Evolutionary conservation across 257 asterid species (phyloP).

Genomic region (Lycium barbarum): DNA sequence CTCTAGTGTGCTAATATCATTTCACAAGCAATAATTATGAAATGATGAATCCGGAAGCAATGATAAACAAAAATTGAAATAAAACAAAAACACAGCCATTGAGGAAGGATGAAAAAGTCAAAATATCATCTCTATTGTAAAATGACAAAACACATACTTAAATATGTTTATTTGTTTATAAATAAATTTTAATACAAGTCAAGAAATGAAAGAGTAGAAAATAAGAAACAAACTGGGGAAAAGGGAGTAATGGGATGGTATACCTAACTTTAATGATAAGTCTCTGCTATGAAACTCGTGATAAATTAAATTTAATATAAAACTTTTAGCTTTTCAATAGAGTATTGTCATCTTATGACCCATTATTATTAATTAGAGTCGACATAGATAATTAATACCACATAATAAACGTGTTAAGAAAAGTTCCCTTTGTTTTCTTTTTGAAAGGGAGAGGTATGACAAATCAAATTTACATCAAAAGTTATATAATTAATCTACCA

Average conservation of each 20-base stretch:
- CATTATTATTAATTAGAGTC: not conserved
- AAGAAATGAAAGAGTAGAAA: slow-evolving; percentile 21
- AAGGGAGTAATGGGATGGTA: not conserved
- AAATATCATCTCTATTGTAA: too few species aligned
- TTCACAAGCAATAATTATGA: too few species aligned
- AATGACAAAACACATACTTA: not conserved
- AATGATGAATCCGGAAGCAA: not conserved
- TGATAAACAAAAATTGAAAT: too few species aligned
- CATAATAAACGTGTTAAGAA: slow-evolving; percentile 1
- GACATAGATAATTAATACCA: not conserved
- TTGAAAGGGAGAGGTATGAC: not conserved
- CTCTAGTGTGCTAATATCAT: too few species aligned
- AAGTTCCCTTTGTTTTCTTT: not conserved
- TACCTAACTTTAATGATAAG: not conserved
- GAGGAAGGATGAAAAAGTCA: too few species aligned
- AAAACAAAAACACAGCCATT: not conserved
- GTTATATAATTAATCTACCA: too few species aligned
- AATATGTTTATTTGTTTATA: too few species aligned
- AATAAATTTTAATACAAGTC: not conserved
- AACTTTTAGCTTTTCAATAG: not conserved
- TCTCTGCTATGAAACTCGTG: slow-evolving; percentile 18
- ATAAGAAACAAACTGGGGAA: not conserved
- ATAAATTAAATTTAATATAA: not conserved
- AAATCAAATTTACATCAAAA: too few species aligned
- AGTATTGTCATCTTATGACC: not conserved